These are phyloP conservation scores for Rhizopus delemar DNA, from an alignment of 371 early-diverging fungal genomes.

Conservation along the genomic window DNA sequence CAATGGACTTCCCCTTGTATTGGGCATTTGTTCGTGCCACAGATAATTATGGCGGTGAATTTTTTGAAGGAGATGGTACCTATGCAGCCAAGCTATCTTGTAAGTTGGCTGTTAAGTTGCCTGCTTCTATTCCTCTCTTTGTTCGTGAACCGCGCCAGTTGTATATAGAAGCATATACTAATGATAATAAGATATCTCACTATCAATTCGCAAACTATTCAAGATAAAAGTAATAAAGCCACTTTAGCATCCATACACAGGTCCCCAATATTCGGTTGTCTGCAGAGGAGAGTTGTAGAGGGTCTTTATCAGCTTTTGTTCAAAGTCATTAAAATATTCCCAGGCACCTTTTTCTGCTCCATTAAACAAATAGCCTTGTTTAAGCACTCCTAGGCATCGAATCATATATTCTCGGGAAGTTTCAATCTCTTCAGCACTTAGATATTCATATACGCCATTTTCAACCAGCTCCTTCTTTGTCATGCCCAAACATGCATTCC, in stretches of 20 bases:
- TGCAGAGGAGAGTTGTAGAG: slow-evolving; percentile 4
- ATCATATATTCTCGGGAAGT: slow-evolving; percentile 34
- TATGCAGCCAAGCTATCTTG: slow-evolving; percentile 39
- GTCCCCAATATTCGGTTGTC: slow-evolving; percentile 28
- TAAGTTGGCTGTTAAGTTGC: slow-evolving; percentile 35
- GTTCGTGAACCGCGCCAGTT: slow-evolving; percentile 21
- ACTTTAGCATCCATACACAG: slow-evolving; percentile 7
- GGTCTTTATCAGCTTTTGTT: slow-evolving; percentile 20
- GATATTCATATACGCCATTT: slow-evolving; percentile 9
- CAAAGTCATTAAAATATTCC: slow-evolving; percentile 40
- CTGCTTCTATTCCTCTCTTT: slow-evolving; percentile 23
- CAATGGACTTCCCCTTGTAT: slow-evolving; percentile 32
- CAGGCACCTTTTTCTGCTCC: slow-evolving; percentile 34
- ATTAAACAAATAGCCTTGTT: slow-evolving; percentile 40
- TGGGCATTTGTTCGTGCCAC: slow-evolving; percentile 47
- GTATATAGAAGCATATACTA: slow-evolving; percentile 3
- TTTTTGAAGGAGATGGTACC: slow-evolving; percentile 22
- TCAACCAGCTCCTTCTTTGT: slow-evolving; percentile 16
- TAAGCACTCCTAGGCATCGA: slow-evolving; percentile 32
- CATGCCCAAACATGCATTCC: slow-evolving; percentile 39
- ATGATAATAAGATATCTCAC: slow-evolving; percentile 2
- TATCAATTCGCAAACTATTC: slow-evolving; percentile 15
- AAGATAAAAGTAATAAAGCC: background rate
- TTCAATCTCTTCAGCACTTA: slow-evolving; percentile 23
- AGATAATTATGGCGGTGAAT: slow-evolving; percentile 29